Percentiles rank a stretch among this genome's conserved stretches.
Evolutionary conservation across 805 yeast species (phyloP).

Genomic region (Peterozyma toletana): DNA sequence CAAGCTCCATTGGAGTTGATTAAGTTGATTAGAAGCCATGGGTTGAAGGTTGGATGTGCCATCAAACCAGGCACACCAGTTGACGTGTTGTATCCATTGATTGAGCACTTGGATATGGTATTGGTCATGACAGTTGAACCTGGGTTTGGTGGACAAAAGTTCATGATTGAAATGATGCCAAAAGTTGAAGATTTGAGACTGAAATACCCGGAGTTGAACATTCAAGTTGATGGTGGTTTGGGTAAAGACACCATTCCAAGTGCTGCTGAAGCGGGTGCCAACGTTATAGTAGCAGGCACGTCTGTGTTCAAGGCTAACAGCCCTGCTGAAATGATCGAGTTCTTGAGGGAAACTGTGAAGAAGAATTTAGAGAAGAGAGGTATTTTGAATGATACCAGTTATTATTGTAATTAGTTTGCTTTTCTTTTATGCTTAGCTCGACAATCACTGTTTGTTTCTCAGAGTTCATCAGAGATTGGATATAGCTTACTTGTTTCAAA

Average conservation of each 20-base stretch:
- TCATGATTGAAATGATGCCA: constrained; percentile 95
- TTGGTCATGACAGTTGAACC: constrained; percentile 98
- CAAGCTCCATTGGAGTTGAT: constrained; percentile 69
- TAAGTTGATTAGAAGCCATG: constrained; percentile 64
- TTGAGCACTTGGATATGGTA: constrained; percentile 84
- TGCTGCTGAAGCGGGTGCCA: constrained; percentile 97
- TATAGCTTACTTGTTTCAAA: too few species aligned
- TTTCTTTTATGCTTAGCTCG: too few species aligned
- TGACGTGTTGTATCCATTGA: constrained; percentile 70
- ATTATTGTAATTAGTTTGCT: background rate
- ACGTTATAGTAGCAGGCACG: constrained; percentile 96
- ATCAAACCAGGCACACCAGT: constrained; percentile 90
- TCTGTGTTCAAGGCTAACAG: constrained; percentile 81
- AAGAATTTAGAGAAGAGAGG: constrained; percentile 11
- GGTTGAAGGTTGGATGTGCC: constrained; percentile 94
- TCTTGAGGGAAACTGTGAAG: constrained; percentile 58
- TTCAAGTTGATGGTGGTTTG: constrained; percentile 96
- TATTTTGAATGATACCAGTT: constrained; percentile 10
- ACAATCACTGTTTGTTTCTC: too few species aligned
- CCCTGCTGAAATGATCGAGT: constrained; percentile 68
- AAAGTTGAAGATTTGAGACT: constrained; percentile 75
- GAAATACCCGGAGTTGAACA: constrained; percentile 71
- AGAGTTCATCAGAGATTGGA: too few species aligned
- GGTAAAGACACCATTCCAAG: constrained; percentile 76
- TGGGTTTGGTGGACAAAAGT: constrained; percentile 97